phyloP scores from a whole-genome alignment of 1,284 basidiomycete species.

The Chalciporus sp. region DNA sequence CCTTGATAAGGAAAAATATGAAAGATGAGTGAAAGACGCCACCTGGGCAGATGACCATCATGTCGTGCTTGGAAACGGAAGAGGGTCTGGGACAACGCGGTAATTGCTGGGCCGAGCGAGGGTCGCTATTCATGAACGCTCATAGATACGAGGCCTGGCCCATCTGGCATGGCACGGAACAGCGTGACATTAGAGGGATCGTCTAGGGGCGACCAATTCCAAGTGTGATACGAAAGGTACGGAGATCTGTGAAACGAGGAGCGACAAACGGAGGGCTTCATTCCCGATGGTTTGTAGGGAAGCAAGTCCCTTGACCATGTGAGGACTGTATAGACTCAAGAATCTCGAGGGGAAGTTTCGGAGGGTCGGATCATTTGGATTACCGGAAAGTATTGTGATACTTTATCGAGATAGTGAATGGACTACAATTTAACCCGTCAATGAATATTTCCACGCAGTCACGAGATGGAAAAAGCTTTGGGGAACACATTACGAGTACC shows the following conservation, averaged over 20 bases:
- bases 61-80: not conserved
- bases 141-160: not conserved
- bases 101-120: conserved; percentile 14
- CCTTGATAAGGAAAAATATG: conserved; percentile 11
- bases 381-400: conserved; percentile 5
- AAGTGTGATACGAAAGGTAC: conserved; percentile 20
- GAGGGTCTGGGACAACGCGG: conserved; percentile 10
- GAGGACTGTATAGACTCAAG: not conserved
- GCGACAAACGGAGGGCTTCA: conserved; percentile 10
- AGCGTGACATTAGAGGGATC: conserved; percentile 10
- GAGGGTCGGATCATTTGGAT: conserved; percentile 1
- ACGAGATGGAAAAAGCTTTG: not conserved
- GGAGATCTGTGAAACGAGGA: conserved; percentile 20
- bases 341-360: conserved; percentile 1
- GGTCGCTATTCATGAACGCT: not conserved
- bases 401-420: not conserved
- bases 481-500: not conserved
- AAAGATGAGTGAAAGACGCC: conserved; percentile 5
- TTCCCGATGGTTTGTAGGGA: conserved; percentile 16
- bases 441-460: not conserved
- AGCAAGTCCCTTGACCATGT: not conserved
- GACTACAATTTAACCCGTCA: not conserved
- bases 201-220: conserved; percentile 12
- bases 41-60: conserved; percentile 9
- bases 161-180: not conserved